Evolutionary conservation across 345 rosid species (phyloP).

Genomic region (Psidium guajava): DNA sequence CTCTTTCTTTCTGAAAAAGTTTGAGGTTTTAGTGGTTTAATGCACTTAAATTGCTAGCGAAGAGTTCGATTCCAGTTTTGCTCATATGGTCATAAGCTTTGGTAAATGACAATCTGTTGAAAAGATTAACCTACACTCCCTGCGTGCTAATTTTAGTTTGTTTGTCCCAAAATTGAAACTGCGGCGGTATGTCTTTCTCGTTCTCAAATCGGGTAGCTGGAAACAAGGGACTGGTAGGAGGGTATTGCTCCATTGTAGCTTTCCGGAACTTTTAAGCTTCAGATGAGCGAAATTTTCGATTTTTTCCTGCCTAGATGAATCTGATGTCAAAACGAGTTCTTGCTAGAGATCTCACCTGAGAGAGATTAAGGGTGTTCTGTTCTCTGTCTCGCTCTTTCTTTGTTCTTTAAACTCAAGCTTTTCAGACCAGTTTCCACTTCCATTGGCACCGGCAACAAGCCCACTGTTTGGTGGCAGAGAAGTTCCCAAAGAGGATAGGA

Average conservation of each 20-base stretch:
- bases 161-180: not conserved
- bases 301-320: not conserved
- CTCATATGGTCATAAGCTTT: not conserved
- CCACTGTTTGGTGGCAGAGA: not conserved
- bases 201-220: not conserved
- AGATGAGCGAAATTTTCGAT: not conserved
- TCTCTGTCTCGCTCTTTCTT: not conserved
- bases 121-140: not conserved
- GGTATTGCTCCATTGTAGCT: not conserved
- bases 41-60: not conserved
- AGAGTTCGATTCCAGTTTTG: not conserved
- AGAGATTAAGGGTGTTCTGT: not conserved
- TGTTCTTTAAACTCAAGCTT: not conserved
- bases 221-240: not conserved
- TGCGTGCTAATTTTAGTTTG: not conserved
- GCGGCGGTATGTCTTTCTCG: not conserved
- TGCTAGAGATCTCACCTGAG: not conserved
- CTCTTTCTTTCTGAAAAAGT: not conserved
- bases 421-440: not conserved
- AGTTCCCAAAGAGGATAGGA: not conserved
- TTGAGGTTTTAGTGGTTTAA: not conserved
- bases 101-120: not conserved
- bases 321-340: not conserved
- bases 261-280: not conserved
- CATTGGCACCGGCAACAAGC: not conserved